These are phyloP conservation scores for Cercospora janseana DNA, from an alignment of 2,329 filamentous ascomycete genomes.

Conservation along the genomic window DNA sequence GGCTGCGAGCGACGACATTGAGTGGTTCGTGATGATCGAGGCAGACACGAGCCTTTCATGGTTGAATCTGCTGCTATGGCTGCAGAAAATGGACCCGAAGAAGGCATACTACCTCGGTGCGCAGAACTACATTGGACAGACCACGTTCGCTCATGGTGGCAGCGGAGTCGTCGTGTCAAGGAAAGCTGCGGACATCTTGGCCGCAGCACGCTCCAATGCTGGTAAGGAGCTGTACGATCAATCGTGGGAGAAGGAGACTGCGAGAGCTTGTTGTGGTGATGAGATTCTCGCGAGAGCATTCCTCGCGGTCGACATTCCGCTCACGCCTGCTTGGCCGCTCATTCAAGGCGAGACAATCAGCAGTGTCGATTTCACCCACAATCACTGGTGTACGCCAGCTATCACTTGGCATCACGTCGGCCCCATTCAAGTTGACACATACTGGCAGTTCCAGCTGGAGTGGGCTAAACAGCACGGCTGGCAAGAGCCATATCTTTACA, in stretches of 20 bases:
- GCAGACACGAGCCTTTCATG: conserved; percentile 54
- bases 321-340: conserved; percentile 47
- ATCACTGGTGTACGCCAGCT: conserved; percentile 47
- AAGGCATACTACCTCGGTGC: conserved; percentile 52
- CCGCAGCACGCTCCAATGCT: conserved; percentile 43
- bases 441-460: conserved; percentile 37
- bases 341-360: conserved; percentile 47
- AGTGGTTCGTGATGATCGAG: conserved; percentile 59
- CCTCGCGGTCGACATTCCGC: conserved; percentile 45
- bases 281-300: conserved; percentile 53
- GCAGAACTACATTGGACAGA: conserved; percentile 38
- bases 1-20: conserved; percentile 45
- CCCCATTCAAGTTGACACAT: conserved; percentile 32
- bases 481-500: conserved; percentile 36
- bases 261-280: conserved; percentile 55
- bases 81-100: conserved; percentile 50
- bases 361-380: conserved; percentile 43
- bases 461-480: conserved; percentile 36
- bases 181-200: conserved; percentile 39
- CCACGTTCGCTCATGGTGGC: conserved; percentile 45
- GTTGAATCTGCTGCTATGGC: conserved; percentile 49
- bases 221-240: conserved; percentile 39
- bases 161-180: conserved; percentile 48
- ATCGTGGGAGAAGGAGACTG: conserved; percentile 45
- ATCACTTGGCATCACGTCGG: conserved; percentile 42